Conservation (phyloP, 371 early-diverging fungal genomes). For the Mucor sp. region DNA sequence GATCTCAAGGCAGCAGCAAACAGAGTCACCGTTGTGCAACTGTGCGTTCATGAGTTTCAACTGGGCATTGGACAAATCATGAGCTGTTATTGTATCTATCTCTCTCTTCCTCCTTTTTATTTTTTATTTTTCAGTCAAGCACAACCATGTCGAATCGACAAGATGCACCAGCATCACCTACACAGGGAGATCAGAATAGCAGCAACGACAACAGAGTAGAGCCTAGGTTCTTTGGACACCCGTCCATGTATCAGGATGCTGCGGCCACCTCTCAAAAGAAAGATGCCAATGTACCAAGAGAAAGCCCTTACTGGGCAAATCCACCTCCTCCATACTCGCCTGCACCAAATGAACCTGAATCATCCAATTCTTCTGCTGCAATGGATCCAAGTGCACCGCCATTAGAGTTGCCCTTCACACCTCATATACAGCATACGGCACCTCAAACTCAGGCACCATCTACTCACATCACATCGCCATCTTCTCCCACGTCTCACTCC, state of each 20-base stretch:
- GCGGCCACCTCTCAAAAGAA: not conserved
- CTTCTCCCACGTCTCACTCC: not conserved
- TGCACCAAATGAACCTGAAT: not conserved
- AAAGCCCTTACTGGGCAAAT: not conserved
- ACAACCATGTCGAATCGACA: not conserved
- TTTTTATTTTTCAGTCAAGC: not conserved
- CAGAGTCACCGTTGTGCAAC: not conserved
- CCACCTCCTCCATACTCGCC: slow-evolving; percentile 6
- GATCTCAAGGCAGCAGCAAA: not conserved
- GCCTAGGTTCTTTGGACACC: not conserved
- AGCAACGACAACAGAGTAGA: not conserved
- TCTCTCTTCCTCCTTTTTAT: not conserved
- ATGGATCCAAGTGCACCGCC: slow-evolving; percentile 5
- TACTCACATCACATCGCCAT: not conserved
- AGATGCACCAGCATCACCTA: not conserved
- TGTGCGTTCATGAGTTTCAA: not conserved
- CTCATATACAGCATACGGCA: not conserved
- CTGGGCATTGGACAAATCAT: not conserved
- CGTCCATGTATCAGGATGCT: not conserved
- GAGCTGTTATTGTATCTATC: not conserved
- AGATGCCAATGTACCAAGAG: not conserved
- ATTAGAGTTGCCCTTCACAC: not conserved
- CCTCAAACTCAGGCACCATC: not conserved
- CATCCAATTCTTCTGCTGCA: not conserved
- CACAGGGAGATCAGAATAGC: not conserved